Conservation (phyloP, 768 basidiomycete genomes). For the Chalciporus chontae region DNA sequence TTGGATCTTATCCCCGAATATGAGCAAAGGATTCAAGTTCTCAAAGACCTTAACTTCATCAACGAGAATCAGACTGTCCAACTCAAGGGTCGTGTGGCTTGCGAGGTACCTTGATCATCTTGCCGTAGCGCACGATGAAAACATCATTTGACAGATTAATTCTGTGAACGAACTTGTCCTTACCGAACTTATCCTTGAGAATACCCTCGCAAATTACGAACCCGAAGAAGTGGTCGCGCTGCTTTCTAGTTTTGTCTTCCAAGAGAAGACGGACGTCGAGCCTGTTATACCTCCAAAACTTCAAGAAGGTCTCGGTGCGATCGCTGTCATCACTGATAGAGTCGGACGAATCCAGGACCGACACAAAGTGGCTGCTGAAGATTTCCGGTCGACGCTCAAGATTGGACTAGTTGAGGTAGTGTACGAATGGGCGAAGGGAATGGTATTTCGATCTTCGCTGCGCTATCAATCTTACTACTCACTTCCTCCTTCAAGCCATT, state of each 20-base stretch:
- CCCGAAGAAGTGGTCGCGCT: constrained; percentile 96
- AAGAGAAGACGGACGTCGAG: constrained; percentile 93
- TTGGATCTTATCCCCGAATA: constrained; percentile 96
- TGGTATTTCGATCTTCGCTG: constrained; percentile 54
- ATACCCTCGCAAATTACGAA: constrained; percentile 84
- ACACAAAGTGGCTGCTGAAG: constrained; percentile 75
- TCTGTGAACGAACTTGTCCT: constrained; percentile 96
- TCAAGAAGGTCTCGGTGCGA: constrained; percentile 74
- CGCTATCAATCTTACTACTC: neutral
- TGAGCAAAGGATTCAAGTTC: constrained; percentile 86
- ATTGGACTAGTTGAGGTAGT: constrained; percentile 94
- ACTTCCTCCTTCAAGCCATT: constrained; percentile 64
- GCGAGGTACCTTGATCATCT: constrained; percentile 59
- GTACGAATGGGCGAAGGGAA: constrained; percentile 99
- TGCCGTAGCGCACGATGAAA: neutral
- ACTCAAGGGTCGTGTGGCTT: constrained; percentile 95
- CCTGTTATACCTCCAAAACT: constrained; percentile 79
- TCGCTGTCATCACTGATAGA: constrained; percentile 72
- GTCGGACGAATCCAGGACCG: constrained; percentile 77
- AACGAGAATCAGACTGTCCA: constrained; percentile 94
- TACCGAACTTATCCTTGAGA: constrained; percentile 96
- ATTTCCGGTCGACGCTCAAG: constrained; percentile 76
- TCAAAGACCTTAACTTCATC: constrained; percentile 90
- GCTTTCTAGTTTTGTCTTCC: constrained; percentile 95
- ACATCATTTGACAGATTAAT: constrained; percentile 68